A percentile compares a stretch with the other conserved stretches of the same genome.
These are phyloP conservation scores for Pyrenopolyporus hunteri DNA, from an alignment of 495 filamentous ascomycete species.

Conservation along the genomic window DNA sequence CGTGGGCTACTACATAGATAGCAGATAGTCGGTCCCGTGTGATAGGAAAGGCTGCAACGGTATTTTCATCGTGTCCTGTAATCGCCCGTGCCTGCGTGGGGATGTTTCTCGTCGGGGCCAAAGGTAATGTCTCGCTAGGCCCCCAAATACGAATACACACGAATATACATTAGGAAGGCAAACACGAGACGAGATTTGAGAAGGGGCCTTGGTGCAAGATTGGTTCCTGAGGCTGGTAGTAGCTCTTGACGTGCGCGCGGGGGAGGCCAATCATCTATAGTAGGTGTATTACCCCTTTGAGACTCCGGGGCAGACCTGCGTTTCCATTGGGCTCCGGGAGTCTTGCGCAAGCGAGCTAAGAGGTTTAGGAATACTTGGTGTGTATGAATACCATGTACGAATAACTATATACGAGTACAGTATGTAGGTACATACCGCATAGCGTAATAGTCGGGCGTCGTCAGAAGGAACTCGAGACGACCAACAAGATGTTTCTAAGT, in stretches of 20 bases:
- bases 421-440: too few species aligned
- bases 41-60: slow-evolving; percentile 18
- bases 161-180: slow-evolving; percentile 23
- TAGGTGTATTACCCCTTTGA: slow-evolving; percentile 10
- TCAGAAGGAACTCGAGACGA: slow-evolving; percentile 9
- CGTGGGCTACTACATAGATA: slow-evolving; percentile 4
- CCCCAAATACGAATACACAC: neutral
- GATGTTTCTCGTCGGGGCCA: slow-evolving; percentile 14
- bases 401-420: too few species aligned
- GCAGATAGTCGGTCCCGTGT: slow-evolving; percentile 22
- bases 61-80: slow-evolving; percentile 29
- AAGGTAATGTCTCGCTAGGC: slow-evolving; percentile 9
- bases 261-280: slow-evolving; percentile 17
- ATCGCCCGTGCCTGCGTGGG: slow-evolving; percentile 37
- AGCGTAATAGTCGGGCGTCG: slow-evolving; percentile 12
- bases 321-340: slow-evolving; percentile 16
- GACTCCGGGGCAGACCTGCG: slow-evolving; percentile 5
- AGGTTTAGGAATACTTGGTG: neutral
- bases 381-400: too few species aligned
- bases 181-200: slow-evolving; percentile 24
- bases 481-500: slow-evolving; percentile 29
- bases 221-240: slow-evolving; percentile 17
- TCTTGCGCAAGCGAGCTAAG: neutral
- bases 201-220: slow-evolving; percentile 9
- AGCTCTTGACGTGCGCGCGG: slow-evolving; percentile 2